phyloP scores from a whole-genome alignment of 352 stramenopile species.

The Blastocystis sp. region DNA sequence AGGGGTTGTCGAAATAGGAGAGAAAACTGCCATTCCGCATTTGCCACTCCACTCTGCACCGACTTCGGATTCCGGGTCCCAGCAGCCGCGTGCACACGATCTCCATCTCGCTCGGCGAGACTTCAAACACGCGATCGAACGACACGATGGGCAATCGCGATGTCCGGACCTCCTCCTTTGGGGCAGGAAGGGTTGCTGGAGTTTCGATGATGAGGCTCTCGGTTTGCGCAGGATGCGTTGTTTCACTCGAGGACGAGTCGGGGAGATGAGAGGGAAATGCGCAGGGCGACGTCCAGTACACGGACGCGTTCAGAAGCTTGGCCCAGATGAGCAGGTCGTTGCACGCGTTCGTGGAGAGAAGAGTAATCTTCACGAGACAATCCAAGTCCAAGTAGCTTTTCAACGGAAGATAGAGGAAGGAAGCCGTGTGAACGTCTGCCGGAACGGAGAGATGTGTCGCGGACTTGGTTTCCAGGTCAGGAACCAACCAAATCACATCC shows the following conservation, averaged over 20 bases:
- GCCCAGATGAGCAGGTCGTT: constrained; percentile 5
- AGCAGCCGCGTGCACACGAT: constrained; percentile 17
- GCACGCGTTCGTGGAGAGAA: background rate
- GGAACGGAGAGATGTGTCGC: background rate
- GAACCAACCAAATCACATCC: constrained; percentile 28
- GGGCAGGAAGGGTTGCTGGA: background rate
- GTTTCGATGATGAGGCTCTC: constrained; percentile 9
- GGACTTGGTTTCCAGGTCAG: background rate
- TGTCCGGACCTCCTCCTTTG: too few relatives aligned
- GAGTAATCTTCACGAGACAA: background rate
- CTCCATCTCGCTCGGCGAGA: background rate
- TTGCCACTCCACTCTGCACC: background rate
- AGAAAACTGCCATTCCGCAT: background rate
- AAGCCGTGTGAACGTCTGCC: background rate
- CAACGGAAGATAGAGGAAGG: constrained; percentile 22
- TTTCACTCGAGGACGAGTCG: too few relatives aligned
- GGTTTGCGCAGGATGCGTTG: background rate
- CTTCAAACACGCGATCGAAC: background rate
- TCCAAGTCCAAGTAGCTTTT: background rate
- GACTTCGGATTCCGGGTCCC: background rate
- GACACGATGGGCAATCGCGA: background rate
- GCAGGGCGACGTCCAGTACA: background rate
- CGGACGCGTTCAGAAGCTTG: background rate
- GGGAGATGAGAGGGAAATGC: background rate
- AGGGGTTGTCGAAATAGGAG: background rate